A percentile compares a stretch with the other conserved stretches of the same genome.
These are phyloP conservation scores for Penicillium goetzii DNA, from an alignment of 495 filamentous ascomycete genomes.

Conservation along the genomic window DNA sequence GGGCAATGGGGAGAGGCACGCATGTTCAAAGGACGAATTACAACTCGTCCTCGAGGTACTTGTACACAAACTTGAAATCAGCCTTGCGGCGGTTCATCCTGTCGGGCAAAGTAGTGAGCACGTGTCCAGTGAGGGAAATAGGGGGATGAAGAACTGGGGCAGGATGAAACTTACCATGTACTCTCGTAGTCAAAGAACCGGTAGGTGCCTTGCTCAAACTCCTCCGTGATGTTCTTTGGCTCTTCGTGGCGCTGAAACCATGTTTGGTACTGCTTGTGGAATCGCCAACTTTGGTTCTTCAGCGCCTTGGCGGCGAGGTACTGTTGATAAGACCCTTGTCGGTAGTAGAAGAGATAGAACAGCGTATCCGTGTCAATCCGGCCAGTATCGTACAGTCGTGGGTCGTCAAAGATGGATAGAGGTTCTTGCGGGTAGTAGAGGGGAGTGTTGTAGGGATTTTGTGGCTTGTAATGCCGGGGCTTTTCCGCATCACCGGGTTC, in stretches of 20 bases:
- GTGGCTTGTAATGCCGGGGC: conserved; percentile 80
- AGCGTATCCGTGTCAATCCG: conserved; percentile 92
- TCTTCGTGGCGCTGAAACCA: conserved; percentile 99
- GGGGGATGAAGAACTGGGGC: not conserved
- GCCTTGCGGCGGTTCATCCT: conserved; percentile 99
- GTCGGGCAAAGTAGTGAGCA: conserved; percentile 25
- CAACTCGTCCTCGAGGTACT: conserved; percentile 92
- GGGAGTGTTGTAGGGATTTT: conserved; percentile 76
- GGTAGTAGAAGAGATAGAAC: conserved; percentile 99
- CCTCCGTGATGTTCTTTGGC: conserved; percentile 96
- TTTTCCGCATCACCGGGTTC: conserved; percentile 78
- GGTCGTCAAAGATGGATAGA: conserved; percentile 86
- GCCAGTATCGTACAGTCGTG: conserved; percentile 71
- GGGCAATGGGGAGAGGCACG: conserved; percentile 9
- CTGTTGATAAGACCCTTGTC: conserved; percentile 93
- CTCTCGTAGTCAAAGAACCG: conserved; percentile 99
- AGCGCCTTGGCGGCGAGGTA: conserved; percentile 94
- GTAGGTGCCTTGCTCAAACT: conserved; percentile 98
- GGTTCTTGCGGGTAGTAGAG: conserved; percentile 91
- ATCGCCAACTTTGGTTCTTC: conserved; percentile 96
- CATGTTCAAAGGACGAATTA: conserved; percentile 41
- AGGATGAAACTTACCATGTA: conserved; percentile 75
- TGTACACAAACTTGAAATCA: conserved; percentile 98
- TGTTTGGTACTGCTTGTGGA: conserved; percentile 99
- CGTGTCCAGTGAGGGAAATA: not conserved